Conservation (phyloP, 2,329 filamentous ascomycete genomes). For the Calonectria montana region DNA sequence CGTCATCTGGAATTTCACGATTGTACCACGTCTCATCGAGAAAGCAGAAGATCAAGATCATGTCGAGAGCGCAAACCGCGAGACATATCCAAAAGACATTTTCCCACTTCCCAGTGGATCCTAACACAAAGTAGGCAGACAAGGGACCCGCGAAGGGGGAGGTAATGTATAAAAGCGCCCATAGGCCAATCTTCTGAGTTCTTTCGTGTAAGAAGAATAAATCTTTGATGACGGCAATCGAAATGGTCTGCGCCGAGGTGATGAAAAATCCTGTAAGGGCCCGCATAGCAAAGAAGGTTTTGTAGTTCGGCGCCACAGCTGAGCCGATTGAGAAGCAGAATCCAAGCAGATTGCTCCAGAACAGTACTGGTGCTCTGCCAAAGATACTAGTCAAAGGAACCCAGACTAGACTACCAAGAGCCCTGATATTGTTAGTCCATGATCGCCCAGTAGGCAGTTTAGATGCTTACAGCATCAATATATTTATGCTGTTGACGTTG, state of each 20-base stretch:
- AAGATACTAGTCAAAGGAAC: slow-evolving; percentile 33
- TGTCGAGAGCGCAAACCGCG: slow-evolving; percentile 50
- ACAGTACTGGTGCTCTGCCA: slow-evolving; percentile 32
- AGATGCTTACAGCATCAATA: slow-evolving; percentile 29
- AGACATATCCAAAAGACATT: slow-evolving; percentile 61
- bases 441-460: too few species aligned
- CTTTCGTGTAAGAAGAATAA: slow-evolving; percentile 71
- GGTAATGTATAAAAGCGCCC: slow-evolving; percentile 55
- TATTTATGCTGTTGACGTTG: slow-evolving; percentile 32
- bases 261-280: slow-evolving; percentile 55
- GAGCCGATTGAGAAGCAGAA: slow-evolving; percentile 30
- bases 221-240: slow-evolving; percentile 66
- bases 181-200: slow-evolving; percentile 61
- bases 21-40: slow-evolving; percentile 64
- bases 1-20: slow-evolving; percentile 49
- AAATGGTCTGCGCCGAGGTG: slow-evolving; percentile 56
- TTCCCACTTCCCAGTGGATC: slow-evolving; percentile 54
- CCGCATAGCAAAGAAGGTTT: slow-evolving; percentile 25
- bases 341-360: slow-evolving; percentile 31
- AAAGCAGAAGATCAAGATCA: slow-evolving; percentile 55
- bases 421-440: slow-evolving; percentile 3
- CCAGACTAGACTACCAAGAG: slow-evolving; percentile 31
- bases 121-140: slow-evolving; percentile 61
- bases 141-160: slow-evolving; percentile 59
- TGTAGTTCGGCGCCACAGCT: slow-evolving; percentile 21